Evolutionary conservation across 805 yeast genomes (phyloP).

Genomic region (Kazachstania psychrophila): DNA sequence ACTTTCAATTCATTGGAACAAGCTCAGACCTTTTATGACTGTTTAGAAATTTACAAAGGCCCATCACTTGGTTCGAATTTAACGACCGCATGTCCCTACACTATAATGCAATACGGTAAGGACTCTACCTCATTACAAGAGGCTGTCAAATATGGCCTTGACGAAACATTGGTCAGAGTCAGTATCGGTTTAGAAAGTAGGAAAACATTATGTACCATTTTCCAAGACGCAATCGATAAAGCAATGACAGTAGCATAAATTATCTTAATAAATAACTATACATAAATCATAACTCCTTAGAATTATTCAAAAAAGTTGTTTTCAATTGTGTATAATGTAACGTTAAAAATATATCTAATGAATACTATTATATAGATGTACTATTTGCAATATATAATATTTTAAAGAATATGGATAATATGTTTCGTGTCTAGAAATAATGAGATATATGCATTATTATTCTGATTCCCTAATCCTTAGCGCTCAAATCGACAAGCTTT

Average conservation of each 20-base stretch:
- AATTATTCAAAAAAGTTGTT: no score
- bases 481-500: slow-evolving; percentile 34
- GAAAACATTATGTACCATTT: slow-evolving; percentile 41
- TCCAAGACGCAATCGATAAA: slow-evolving; percentile 44
- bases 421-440: no score
- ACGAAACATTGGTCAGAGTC: slow-evolving; percentile 63
- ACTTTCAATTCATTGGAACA: slow-evolving; percentile 54
- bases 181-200: slow-evolving; percentile 80
- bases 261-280: no score
- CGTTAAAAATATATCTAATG: no score
- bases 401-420: no score
- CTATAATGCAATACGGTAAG: slow-evolving; percentile 50
- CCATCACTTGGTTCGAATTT: slow-evolving; percentile 88
- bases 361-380: no score
- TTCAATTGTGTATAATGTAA: no score
- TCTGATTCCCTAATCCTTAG: slow-evolving; percentile 2
- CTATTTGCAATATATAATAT: no score
- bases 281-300: no score
- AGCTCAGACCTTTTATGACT: slow-evolving; percentile 69
- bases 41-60: slow-evolving; percentile 47
- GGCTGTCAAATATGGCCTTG: slow-evolving; percentile 75
- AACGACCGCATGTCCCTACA: slow-evolving; percentile 75
- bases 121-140: slow-evolving; percentile 64
- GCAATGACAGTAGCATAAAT: slow-evolving; percentile 9
- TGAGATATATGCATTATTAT: no score